Evolutionary conservation across 805 yeast species (phyloP).

Genomic region (Suhomyces tanzawaensis): DNA sequence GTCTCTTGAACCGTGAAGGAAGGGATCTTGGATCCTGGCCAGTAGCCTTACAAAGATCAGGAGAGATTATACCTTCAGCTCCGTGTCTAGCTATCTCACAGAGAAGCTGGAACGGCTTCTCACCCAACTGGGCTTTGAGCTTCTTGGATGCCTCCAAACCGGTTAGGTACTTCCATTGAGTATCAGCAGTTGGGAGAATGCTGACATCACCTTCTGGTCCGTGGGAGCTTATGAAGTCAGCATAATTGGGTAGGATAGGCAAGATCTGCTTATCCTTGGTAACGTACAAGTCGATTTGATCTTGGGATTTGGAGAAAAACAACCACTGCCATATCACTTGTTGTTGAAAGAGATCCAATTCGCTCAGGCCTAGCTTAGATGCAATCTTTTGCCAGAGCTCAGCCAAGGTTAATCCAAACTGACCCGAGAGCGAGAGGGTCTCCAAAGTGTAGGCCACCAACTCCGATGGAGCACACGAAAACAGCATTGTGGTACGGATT

Average conservation of each 20-base stretch:
- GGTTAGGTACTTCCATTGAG: conserved; percentile 56
- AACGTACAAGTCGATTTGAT: conserved; percentile 13
- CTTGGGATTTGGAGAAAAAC: conserved; percentile 17
- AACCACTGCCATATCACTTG: conserved; percentile 42
- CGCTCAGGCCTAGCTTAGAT: conserved; percentile 16
- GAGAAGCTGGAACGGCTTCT: conserved; percentile 50
- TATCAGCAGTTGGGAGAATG: conserved; percentile 47
- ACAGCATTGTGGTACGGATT: conserved; percentile 16
- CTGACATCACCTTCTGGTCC: conserved; percentile 16
- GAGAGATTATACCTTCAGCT: conserved; percentile 55
- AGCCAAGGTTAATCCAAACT: conserved; percentile 23
- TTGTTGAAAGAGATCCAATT: conserved; percentile 35
- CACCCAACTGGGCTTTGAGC: conserved; percentile 53
- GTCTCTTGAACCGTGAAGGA: conserved; percentile 56
- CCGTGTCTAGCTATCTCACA: conserved; percentile 60
- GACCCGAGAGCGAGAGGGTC: conserved; percentile 33
- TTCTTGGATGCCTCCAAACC: conserved; percentile 46
- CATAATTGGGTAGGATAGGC: conserved; percentile 18
- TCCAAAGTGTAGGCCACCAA: conserved; percentile 23
- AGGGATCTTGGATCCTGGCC: conserved; percentile 72
- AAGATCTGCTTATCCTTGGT: conserved; percentile 12
- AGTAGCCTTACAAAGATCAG: conserved; percentile 53
- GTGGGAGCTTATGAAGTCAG: conserved; percentile 15
- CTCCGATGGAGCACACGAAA: conserved; percentile 18
- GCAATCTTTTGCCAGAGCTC: conserved; percentile 28